Evolutionary conservation across 352 stramenopile species (phyloP).

Genomic region (Phytophthora pluvialis): DNA sequence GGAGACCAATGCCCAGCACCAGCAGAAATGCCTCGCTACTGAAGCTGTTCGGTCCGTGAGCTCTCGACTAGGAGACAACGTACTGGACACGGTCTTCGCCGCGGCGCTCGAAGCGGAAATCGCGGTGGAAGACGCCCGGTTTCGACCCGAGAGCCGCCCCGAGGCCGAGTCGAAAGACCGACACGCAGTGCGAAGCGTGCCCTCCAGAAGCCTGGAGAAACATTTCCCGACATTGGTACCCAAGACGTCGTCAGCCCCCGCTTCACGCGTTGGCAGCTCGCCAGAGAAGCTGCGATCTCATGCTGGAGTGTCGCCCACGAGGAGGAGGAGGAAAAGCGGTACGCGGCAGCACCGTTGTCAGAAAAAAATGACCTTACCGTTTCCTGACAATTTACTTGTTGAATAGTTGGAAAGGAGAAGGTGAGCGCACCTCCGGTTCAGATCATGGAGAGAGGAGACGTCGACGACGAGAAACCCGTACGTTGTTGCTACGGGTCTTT

Average conservation of each 20-base stretch:
- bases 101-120: conserved; percentile 38
- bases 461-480: conserved; percentile 31
- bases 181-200: conserved; percentile 55
- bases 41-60: conserved; percentile 37
- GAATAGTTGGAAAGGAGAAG: conserved; percentile 11
- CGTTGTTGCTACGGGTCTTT: background rate
- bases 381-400: background rate
- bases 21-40: conserved; percentile 42
- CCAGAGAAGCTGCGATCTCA: conserved; percentile 19
- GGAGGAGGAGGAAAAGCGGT: conserved; percentile 26
- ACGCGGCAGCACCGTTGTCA: background rate
- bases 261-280: conserved; percentile 17
- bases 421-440: conserved; percentile 7
- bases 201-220: conserved; percentile 44
- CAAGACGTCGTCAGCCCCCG: conserved; percentile 17
- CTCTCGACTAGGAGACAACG: conserved; percentile 36
- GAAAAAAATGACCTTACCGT: background rate
- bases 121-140: conserved; percentile 19
- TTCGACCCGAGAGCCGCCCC: conserved; percentile 35
- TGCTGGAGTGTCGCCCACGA: background rate
- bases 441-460: conserved; percentile 13
- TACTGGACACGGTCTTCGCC: conserved; percentile 47
- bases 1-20: conserved; percentile 62
- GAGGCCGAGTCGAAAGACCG: conserved; percentile 44
- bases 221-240: background rate